phyloP scores from a whole-genome alignment of 306 rosid species.

The Neltuma alba region DNA sequence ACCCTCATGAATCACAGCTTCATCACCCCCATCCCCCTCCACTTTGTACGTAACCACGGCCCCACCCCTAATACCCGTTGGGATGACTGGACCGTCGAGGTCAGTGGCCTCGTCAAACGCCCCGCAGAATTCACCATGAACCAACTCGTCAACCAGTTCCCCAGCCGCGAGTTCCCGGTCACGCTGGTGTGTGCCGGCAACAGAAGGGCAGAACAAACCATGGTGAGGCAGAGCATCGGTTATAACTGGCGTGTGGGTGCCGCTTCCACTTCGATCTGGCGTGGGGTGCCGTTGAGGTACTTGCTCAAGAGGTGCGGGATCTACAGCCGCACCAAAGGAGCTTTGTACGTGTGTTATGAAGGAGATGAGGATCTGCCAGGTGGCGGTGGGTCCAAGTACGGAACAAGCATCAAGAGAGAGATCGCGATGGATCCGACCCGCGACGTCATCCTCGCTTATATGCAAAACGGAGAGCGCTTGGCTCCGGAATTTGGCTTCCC shows the following conservation, averaged over 20 bases:
- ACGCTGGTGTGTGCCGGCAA: constrained; percentile 80
- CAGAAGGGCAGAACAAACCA: constrained; percentile 77
- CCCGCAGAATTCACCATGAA: constrained; percentile 66
- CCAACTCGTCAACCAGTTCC: constrained; percentile 56
- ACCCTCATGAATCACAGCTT: constrained; percentile 70
- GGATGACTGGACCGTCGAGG: constrained; percentile 70
- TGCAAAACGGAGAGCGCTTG: constrained; percentile 74
- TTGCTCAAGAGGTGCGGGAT: constrained; percentile 67
- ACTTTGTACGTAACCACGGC: constrained; percentile 83
- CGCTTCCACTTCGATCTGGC: constrained; percentile 72
- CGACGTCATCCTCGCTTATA: constrained; percentile 73
- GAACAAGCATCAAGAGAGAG: constrained; percentile 60
- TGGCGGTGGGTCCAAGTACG: constrained; percentile 83
- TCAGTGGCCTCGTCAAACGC: constrained; percentile 64
- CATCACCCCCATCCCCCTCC: constrained; percentile 81
- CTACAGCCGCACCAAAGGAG: constrained; percentile 45
- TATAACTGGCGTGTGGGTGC: constrained; percentile 85
- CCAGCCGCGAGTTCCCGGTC: constrained; percentile 54
- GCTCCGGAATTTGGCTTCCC: constrained; percentile 84
- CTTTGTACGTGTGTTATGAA: constrained; percentile 72
- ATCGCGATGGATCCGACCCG: constrained; percentile 76
- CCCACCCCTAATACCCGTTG: constrained; percentile 57
- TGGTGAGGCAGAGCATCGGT: constrained; percentile 71
- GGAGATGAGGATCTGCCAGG: constrained; percentile 83
- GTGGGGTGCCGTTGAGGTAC: constrained; percentile 54